Evolutionary conservation across 2,329 filamentous ascomycete genomes (phyloP).

Genomic region (Xylaria sp.): DNA sequence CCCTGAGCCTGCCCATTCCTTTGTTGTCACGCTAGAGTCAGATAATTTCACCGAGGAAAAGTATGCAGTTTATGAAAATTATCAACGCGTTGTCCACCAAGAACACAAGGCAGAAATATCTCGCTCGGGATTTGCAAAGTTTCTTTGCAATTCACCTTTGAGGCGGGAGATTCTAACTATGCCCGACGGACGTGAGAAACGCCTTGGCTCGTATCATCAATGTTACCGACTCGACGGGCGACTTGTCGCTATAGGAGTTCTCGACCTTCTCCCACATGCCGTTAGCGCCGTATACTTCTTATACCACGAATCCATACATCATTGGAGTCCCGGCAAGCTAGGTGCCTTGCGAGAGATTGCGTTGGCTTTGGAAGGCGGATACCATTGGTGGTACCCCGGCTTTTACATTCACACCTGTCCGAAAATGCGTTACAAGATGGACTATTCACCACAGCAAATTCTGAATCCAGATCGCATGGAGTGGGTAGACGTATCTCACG

Average conservation of each 20-base stretch:
- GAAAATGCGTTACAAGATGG: conserved; percentile 88
- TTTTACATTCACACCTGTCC: conserved; percentile 84
- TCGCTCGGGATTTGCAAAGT: conserved; percentile 72
- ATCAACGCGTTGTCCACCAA: conserved; percentile 78
- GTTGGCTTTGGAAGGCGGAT: conserved; percentile 74
- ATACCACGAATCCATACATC: conserved; percentile 79
- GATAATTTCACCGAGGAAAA: conserved; percentile 81
- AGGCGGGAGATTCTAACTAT: conserved; percentile 56
- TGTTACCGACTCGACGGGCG: conserved; percentile 82
- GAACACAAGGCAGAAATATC: conserved; percentile 71
- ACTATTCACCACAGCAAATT: conserved; percentile 79
- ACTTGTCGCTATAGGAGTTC: conserved; percentile 78
- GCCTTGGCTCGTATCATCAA: conserved; percentile 81
- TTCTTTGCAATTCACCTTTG: conserved; percentile 79
- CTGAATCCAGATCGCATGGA: conserved; percentile 73
- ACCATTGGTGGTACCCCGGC: conserved; percentile 81
- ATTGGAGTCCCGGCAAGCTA: conserved; percentile 78
- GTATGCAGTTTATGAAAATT: conserved; percentile 76
- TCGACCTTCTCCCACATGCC: conserved; percentile 80
- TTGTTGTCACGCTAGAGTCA: conserved; percentile 76
- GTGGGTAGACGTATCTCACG: conserved; percentile 70
- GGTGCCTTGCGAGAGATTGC: conserved; percentile 79
- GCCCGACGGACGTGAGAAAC: conserved; percentile 62
- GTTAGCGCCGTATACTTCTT: conserved; percentile 87
- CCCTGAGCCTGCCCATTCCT: conserved; percentile 72